Evolutionary conservation across 345 rosid genomes (phyloP).

Genomic region (Eucalyptus regnans): DNA sequence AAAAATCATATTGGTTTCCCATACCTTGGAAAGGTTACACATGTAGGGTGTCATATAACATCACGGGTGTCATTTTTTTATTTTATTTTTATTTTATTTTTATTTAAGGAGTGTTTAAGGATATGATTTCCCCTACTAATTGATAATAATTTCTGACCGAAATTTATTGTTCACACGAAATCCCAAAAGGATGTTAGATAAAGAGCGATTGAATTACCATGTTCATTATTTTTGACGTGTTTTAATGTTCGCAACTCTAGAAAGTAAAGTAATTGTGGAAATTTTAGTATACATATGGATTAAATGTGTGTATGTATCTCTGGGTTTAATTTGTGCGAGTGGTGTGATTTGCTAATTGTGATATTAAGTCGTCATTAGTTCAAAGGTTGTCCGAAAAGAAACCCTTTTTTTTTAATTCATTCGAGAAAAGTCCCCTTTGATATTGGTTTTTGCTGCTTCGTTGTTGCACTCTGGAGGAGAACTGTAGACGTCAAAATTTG

Average conservation of each 20-base stretch:
- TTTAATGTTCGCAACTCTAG: background rate
- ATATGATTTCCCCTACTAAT: background rate
- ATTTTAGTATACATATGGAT: background rate
- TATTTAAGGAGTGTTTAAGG: background rate
- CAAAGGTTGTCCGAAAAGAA: background rate
- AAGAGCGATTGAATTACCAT: background rate
- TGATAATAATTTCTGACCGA: background rate
- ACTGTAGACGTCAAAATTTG: background rate
- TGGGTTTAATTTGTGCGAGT: background rate
- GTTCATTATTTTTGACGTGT: accelerated
- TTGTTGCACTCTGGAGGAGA: background rate
- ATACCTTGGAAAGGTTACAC: background rate
- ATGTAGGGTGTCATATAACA: background rate
- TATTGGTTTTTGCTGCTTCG: background rate
- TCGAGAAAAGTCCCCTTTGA: background rate
- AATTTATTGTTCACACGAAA: background rate
- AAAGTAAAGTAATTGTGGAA: background rate
- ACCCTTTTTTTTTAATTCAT: background rate
- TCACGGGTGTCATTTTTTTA: background rate
- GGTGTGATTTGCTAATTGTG: background rate
- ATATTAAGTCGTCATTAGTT: background rate
- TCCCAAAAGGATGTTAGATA: background rate
- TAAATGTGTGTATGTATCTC: background rate
- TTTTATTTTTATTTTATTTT: background rate
- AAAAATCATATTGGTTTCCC: background rate